Base-by-base conservation (phyloP, 495 filamentous ascomycete genomes). In the Aspergillus leporis region DNA sequence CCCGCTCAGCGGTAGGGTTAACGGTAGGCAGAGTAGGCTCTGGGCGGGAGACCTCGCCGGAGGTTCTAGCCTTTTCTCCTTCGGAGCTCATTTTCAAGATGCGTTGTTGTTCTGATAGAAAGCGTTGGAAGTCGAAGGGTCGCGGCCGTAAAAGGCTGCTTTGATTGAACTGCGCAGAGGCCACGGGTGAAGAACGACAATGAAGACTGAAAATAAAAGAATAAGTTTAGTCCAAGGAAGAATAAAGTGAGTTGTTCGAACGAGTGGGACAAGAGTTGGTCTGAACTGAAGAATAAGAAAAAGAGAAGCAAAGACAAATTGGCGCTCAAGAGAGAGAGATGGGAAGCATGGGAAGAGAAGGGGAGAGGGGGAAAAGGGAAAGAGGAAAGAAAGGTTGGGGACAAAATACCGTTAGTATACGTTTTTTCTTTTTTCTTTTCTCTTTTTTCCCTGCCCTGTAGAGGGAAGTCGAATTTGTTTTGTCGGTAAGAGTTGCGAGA, bases 21-120 rank as follows among this genome's bases (percentile, higher is more conserved):
- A 91, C 85, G 14, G 87, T 91, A 40, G 92, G 92, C 61, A 96
- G 78, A 50, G 89, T 77, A 52, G 88, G 85, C 57, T 84, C 81
- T 51, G 78, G 78, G 48, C 83, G 79, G 65, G 83, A 80, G 56
- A 79, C 75, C 71, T 92, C 91, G 73, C 85, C 88, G 34, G 92
- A 96, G 52, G 83, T 79, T 68, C 92, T 88, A 54, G 76, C 85
- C 74, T 95, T 96, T 74, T 95, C 87, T 66, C 86, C 88, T 55
- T 88, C 81, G 61, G 78, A 83, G 59, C 81, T 82, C 84, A 87
- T 89, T 65, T 68, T 82, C 63, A 72, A 65, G 51, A 63, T 67
- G 58, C 66, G 69, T 59, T 75, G 68, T 66, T 83, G 76, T 49
- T 80, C 74, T 56, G 74, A 73, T 57, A 80, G 70, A 63, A 84